phyloP scores from a whole-genome alignment of 805 yeast genomes.

The Wickerhamomyces ciferrii region DNA sequence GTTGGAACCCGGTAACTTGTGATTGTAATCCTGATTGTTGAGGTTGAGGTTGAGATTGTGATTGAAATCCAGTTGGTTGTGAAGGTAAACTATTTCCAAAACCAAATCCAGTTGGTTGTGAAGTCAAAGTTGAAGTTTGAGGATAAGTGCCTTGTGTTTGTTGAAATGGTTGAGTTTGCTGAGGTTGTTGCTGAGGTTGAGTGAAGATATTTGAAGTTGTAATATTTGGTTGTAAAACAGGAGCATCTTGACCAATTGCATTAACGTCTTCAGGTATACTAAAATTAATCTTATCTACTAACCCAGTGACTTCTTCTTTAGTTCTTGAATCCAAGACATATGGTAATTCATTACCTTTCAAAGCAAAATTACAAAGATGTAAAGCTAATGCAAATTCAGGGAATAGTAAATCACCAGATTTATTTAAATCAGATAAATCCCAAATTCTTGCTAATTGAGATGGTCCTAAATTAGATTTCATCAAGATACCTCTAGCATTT shows the following conservation, averaged over 20 bases:
- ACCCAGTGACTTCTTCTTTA: constrained; percentile 75
- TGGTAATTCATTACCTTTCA: constrained; percentile 78
- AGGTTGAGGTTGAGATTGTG: not conserved
- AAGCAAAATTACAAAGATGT: constrained; percentile 73
- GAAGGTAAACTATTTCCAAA: not conserved
- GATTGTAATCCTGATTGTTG: not conserved
- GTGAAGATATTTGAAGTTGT: not conserved
- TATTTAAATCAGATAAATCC: constrained; percentile 84
- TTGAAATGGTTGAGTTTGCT: constrained; percentile 23
- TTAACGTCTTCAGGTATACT: constrained; percentile 51
- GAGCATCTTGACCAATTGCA: constrained; percentile 2
- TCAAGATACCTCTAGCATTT: constrained; percentile 69
- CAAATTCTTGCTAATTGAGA: constrained; percentile 79
- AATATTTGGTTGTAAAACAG: constrained; percentile 17
- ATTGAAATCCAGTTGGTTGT: constrained; percentile 19
- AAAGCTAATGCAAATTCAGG: constrained; percentile 94
- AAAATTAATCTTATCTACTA: constrained; percentile 83
- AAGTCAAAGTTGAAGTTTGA: constrained; percentile 1
- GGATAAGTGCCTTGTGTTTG: constrained; percentile 15
- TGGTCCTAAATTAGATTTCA: constrained; percentile 75
- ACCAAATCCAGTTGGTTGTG: constrained; percentile 2
- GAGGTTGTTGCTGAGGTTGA: constrained; percentile 25
- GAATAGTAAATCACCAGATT: constrained; percentile 77
- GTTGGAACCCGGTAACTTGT: not conserved
- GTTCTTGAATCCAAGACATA: constrained; percentile 62